Conservation (phyloP, 257 asterid species). For the Solanum pennellii region DNA sequence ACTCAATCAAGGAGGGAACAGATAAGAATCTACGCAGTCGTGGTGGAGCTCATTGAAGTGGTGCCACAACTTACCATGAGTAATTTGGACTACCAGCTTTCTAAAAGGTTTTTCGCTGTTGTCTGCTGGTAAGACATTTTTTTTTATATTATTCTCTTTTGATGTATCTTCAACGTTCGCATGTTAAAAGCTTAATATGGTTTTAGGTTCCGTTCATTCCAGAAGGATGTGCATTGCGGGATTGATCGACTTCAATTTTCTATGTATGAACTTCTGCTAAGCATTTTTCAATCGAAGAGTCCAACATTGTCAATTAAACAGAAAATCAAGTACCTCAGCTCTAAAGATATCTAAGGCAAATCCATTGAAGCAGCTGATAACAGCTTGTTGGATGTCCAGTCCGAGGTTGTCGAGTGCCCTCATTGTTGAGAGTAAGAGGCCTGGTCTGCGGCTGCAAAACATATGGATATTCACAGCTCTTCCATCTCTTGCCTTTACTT, state of each 20-base stretch:
- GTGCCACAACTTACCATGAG: background rate
- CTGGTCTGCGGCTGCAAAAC: conserved; percentile 82
- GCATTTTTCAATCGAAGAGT: background rate
- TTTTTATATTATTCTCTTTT: background rate
- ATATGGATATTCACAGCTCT: conserved; percentile 77
- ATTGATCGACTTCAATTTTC: background rate
- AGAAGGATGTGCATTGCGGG: background rate
- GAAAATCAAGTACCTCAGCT: conserved; percentile 48
- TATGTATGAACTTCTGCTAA: background rate
- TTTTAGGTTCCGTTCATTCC: background rate
- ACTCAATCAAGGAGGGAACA: background rate
- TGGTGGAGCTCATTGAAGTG: background rate
- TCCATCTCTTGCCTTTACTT: conserved; percentile 73
- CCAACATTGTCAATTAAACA: background rate
- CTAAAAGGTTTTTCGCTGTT: background rate
- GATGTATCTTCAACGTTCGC: background rate
- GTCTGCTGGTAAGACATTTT: background rate
- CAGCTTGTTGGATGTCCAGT: conserved; percentile 88
- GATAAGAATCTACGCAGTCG: background rate
- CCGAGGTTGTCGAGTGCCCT: conserved; percentile 77
- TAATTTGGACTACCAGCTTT: background rate
- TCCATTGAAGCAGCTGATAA: conserved; percentile 92
- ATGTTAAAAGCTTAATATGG: background rate
- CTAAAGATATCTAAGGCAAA: conserved; percentile 81
- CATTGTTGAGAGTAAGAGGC: conserved; percentile 73